These are phyloP conservation scores for Penicillium subrubescens DNA, from an alignment of 495 filamentous ascomycete genomes.

Conservation along the genomic window DNA sequence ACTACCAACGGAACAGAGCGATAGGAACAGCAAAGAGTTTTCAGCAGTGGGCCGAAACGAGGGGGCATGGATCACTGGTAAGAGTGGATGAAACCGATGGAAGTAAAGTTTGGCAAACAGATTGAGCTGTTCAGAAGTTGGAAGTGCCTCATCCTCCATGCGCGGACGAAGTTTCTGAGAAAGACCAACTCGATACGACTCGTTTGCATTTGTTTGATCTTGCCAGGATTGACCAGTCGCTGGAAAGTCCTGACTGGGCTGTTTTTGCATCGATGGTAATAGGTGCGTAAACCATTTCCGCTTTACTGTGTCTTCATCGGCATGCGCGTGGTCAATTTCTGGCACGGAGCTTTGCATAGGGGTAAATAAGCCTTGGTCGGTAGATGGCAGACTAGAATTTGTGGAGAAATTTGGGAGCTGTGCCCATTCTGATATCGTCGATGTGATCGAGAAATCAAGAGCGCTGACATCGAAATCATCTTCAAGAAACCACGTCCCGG, in stretches of 20 bases:
- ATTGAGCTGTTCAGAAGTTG: constrained; percentile 30
- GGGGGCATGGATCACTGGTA: constrained; percentile 34
- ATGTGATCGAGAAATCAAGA: constrained; percentile 27
- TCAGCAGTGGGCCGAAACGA: constrained; percentile 32
- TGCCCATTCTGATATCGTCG: constrained; percentile 30
- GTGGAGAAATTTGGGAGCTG: constrained; percentile 16
- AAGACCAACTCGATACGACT: constrained; percentile 27
- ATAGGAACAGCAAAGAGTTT: constrained; percentile 35
- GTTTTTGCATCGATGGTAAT: constrained; percentile 6
- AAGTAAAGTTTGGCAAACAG: constrained; percentile 36
- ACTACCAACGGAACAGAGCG: constrained; percentile 39
- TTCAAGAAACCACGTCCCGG: constrained; percentile 27
- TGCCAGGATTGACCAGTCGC: background rate
- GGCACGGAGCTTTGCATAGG: constrained; percentile 7
- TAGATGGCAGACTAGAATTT: background rate
- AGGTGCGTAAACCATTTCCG: constrained; percentile 26
- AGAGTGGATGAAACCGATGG: constrained; percentile 30
- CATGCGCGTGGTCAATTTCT: constrained; percentile 1
- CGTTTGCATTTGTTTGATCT: constrained; percentile 25
- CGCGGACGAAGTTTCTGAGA: constrained; percentile 30
- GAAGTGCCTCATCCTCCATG: constrained; percentile 28
- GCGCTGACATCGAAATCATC: constrained; percentile 31
- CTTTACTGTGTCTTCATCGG: constrained; percentile 12
- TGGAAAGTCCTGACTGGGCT: constrained; percentile 2
- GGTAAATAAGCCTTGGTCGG: background rate